phyloP scores from a whole-genome alignment of 1,284 basidiomycete species.

The Ganoderma leucocontextum region DNA sequence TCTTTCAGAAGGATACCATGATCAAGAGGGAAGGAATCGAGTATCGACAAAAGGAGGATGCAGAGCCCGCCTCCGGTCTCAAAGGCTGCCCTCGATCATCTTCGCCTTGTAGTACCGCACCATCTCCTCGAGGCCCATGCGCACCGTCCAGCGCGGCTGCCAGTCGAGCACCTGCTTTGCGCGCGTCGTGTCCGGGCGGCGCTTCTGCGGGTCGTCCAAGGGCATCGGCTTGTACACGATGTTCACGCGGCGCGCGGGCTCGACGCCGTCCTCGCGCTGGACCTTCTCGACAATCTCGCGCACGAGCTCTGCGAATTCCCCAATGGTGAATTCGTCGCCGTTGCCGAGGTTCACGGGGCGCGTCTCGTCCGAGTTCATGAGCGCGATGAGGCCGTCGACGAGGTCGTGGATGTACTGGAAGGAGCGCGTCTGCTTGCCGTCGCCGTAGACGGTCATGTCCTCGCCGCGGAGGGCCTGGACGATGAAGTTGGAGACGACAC shows the following conservation, averaged over 20 bases:
- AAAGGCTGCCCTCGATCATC: conserved; percentile 84
- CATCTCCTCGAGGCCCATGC: conserved; percentile 94
- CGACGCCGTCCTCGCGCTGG: conserved; percentile 80
- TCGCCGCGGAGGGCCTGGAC: conserved; percentile 95
- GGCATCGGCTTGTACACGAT: conserved; percentile 90
- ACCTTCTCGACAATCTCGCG: conserved; percentile 91
- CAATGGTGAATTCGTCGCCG: conserved; percentile 93
- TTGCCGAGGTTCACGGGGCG: conserved; percentile 97
- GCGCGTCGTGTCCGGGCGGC: conserved; percentile 91
- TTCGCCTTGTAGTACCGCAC: conserved; percentile 90
- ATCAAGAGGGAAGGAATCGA: neutral
- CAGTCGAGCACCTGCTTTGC: conserved; percentile 89
- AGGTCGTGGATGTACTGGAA: conserved; percentile 95
- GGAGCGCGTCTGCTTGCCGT: conserved; percentile 94
- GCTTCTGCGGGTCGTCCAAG: conserved; percentile 93
- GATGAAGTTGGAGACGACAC: conserved; percentile 98
- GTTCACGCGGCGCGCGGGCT: conserved; percentile 64
- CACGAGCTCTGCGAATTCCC: conserved; percentile 89
- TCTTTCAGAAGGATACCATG: neutral
- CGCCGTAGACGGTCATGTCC: conserved; percentile 97
- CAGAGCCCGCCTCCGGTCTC: conserved; percentile 9
- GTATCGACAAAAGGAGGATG: neutral
- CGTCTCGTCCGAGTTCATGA: conserved; percentile 92
- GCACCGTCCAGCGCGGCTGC: conserved; percentile 93
- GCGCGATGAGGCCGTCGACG: conserved; percentile 83